Base-by-base conservation (phyloP, 768 basidiomycete species). In the Lactarius akahatsu region DNA sequence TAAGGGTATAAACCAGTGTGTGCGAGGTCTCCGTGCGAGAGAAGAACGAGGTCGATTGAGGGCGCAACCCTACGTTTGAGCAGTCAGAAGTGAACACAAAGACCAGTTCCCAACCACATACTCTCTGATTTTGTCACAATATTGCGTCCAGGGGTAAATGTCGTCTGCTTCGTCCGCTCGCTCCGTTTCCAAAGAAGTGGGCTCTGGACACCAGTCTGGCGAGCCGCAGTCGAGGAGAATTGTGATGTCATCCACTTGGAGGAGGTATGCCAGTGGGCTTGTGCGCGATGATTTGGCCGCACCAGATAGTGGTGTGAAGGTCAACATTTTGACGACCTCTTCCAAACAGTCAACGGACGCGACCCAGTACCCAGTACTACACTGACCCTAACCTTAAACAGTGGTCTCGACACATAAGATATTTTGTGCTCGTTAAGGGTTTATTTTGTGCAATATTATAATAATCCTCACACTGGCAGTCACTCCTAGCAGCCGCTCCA, bases 141-240 rank as follows among this genome's bases (percentile, higher is more conserved):
- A 93, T 61, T 81, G 77, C 66, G 85, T 79, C 88, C 88, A 89
- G 38, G 79, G 75, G 68, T 82, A 77, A 65, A 73, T 60, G 4
- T 74, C 69, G 60, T 77, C 73, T 45, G 77, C 75, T 15, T 68
- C 43, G 57, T 73, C 71, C 59, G 80, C 76, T 47, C 72, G 56
- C 62, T 76, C 77, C 52, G 63, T 65, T 6, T 57, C 18, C 11
- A 55, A 63, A 59, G 70, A 28, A 67, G 71, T 69, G 73, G 76
- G 75, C 70, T 92, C 91, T 40, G 87, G 91, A 28, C 82, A 80
- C 89, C 90, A 91, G 78, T 94, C 92, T 2, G 90, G 91, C 7
- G 94, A 91, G 15, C 97, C 97, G 75, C 96, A 94, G 78, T 99
- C 97, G 64, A 99, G 83, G 23, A 99, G 84, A 71, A 99, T 92